Evolutionary conservation across 2,329 filamentous ascomycete species (phyloP), one percentile per base, ranked within the genome.

Genomic region (Leptosphaerulina australis): DNA sequence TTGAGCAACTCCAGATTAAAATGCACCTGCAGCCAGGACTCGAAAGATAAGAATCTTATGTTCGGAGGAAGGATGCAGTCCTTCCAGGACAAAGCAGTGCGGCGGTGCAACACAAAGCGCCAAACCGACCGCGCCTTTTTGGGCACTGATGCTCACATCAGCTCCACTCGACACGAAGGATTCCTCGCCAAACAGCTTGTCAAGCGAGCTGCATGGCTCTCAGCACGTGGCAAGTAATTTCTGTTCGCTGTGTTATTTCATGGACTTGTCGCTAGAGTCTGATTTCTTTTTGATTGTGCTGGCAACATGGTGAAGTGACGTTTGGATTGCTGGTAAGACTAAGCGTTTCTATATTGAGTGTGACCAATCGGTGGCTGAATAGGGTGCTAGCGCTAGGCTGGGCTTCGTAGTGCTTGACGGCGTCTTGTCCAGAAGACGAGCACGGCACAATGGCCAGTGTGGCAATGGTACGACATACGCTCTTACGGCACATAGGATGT

Each of bases 111-210:
- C 28, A 29, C 44, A 33, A n/a, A 30, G 28, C 28, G 28, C 26
- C 34, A 22, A 12, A 15, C 28, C 14, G 21, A 29, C 44, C 20
- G 38, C 33, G 46, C 39, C 39, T 34, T 30, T 44, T 38, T 38
- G 31, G 25, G 46, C 38, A 34, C 46, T 24, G 39, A 17, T 38
- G 46, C 38, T 44, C 38, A 44, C 46, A 34, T 44, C 46, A 38
- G 46, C 46, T 44, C 33, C 46, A 44, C 46, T 38, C 28, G 24
- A 44, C 33, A 44, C 39, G 15, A 44, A 44, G 46, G 46, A 14
- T 8, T 18, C 39, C 18, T 45, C 37, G 36, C 44, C 36, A 35
- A 34, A 29, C 35, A 35, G 17, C 22, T 11, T 7, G 22, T 21
- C 30, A 43, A 43, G 21, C 30, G 30, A 37, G 18, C 35, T 35